These are phyloP conservation scores for Aspergillus terreus DNA, from an alignment of 2,329 filamentous ascomycete genomes.

Conservation along the genomic window DNA sequence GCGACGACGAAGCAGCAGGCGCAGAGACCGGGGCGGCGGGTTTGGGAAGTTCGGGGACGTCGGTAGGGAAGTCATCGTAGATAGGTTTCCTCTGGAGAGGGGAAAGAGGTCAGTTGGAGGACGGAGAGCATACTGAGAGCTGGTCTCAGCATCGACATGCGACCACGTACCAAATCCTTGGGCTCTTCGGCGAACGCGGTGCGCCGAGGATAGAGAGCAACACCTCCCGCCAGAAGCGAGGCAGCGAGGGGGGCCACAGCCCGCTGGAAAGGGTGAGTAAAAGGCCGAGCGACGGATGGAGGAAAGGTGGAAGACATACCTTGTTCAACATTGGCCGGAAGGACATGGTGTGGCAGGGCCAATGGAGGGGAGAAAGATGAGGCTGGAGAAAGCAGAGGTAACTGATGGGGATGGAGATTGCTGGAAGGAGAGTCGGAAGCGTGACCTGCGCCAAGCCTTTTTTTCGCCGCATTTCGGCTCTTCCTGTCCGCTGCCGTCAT, in stretches of 20 bases:
- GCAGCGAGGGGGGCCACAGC: slow-evolving; percentile 39
- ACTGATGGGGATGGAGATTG: slow-evolving; percentile 9
- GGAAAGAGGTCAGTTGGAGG: background rate
- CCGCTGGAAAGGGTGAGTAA: slow-evolving; percentile 30
- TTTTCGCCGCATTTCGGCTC: slow-evolving; percentile 22
- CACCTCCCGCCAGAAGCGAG: slow-evolving; percentile 38
- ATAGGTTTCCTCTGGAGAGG: slow-evolving; percentile 39
- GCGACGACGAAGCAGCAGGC: slow-evolving; percentile 24
- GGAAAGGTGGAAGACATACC: slow-evolving; percentile 24
- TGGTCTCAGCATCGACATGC: background rate
- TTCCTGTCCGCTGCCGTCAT: slow-evolving; percentile 25
- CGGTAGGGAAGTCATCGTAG: slow-evolving; percentile 39
- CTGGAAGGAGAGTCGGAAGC: slow-evolving; percentile 10
- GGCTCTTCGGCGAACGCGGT: slow-evolving; percentile 43
- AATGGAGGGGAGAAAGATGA: slow-evolving; percentile 20
- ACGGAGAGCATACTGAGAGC: background rate
- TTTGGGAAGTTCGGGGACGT: slow-evolving; percentile 25
- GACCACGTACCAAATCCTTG: slow-evolving; percentile 28
- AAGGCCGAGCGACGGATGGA: slow-evolving; percentile 9
- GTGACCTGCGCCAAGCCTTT: slow-evolving; percentile 24
- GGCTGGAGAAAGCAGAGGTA: slow-evolving; percentile 20
- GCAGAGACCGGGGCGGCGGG: slow-evolving; percentile 16
- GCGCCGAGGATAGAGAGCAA: slow-evolving; percentile 38
- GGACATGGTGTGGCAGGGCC: slow-evolving; percentile 31
- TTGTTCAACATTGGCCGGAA: slow-evolving; percentile 40